Percentiles rank a stretch among this genome's conserved stretches.
phyloP scores from a whole-genome alignment of 305 asterid genomes.

The Fraxinus floribunda region DNA sequence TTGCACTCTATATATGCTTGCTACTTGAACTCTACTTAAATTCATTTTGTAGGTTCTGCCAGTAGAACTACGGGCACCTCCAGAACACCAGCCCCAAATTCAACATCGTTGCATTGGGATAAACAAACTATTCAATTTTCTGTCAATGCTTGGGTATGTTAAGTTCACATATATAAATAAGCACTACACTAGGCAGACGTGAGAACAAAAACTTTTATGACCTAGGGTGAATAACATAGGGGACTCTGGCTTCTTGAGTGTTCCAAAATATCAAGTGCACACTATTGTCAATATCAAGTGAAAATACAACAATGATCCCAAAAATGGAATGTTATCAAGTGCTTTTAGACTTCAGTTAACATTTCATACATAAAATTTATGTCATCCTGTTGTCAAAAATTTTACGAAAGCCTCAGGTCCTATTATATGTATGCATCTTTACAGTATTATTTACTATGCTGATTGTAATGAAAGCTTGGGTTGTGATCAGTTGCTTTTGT shows the following conservation, averaged over 20 bases:
- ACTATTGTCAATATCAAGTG: background rate
- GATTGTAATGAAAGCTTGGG: background rate
- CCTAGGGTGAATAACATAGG: background rate
- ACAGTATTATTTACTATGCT: background rate
- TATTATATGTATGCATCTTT: background rate
- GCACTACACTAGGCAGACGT: background rate
- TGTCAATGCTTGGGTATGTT: constrained; percentile 94
- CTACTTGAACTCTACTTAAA: constrained; percentile 6
- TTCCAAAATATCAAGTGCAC: background rate
- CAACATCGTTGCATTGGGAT: constrained; percentile 74
- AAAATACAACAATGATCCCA: background rate
- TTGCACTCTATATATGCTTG: constrained; percentile 4
- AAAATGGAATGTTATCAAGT: background rate
- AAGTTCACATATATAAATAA: background rate
- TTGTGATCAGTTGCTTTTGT: background rate
- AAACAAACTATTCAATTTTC: constrained; percentile 74
- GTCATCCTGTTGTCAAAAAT: background rate
- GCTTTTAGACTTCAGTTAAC: background rate
- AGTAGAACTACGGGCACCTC: constrained; percentile 69
- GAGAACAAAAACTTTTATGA: background rate
- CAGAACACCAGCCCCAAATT: constrained; percentile 48
- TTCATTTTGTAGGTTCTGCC: constrained; percentile 55
- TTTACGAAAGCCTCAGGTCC: background rate
- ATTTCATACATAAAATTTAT: background rate
- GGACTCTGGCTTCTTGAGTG: background rate